These are phyloP conservation scores for Xylaria arbuscula DNA, from an alignment of 2,329 filamentous ascomycete species.

Conservation along the genomic window DNA sequence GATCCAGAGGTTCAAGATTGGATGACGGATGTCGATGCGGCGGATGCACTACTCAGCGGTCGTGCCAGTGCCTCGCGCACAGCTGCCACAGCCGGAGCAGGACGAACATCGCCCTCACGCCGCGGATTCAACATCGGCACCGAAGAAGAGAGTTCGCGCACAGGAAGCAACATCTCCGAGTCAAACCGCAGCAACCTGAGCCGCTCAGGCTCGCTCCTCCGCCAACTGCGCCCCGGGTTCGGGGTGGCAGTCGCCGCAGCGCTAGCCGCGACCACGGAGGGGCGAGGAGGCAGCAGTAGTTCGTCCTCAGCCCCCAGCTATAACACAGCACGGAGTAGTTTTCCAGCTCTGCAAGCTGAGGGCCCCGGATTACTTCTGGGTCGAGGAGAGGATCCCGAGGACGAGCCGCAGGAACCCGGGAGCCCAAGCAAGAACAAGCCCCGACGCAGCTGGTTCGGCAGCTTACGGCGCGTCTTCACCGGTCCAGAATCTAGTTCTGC, in stretches of 20 bases:
- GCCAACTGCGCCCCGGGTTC: constrained; percentile 51
- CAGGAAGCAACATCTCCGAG: constrained; percentile 68
- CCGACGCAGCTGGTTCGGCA: constrained; percentile 74
- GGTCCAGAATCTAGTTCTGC: constrained; percentile 48
- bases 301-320: constrained; percentile 56
- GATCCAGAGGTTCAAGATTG: constrained; percentile 69
- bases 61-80: constrained; percentile 54
- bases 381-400: constrained; percentile 38
- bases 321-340: constrained; percentile 65
- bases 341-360: constrained; percentile 64
- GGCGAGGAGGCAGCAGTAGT: constrained; percentile 52
- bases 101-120: constrained; percentile 35
- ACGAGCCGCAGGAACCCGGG: constrained; percentile 53
- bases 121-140: constrained; percentile 22
- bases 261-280: constrained; percentile 44
- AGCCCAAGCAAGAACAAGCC: constrained; percentile 69
- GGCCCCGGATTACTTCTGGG: constrained; percentile 61
- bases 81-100: constrained; percentile 30
- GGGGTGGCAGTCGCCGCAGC: constrained; percentile 49
- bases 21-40: constrained; percentile 67
- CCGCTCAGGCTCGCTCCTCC: constrained; percentile 53
- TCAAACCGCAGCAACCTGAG: constrained; percentile 59
- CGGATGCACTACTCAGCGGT: constrained; percentile 62
- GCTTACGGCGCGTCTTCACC: constrained; percentile 71
- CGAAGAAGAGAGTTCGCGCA: constrained; percentile 62